Percentiles rank a stretch among this genome's conserved stretches.
Evolutionary conservation across 371 early-diverging fungal species (phyloP).

Genomic region (Phascolomyces articulosus): DNA sequence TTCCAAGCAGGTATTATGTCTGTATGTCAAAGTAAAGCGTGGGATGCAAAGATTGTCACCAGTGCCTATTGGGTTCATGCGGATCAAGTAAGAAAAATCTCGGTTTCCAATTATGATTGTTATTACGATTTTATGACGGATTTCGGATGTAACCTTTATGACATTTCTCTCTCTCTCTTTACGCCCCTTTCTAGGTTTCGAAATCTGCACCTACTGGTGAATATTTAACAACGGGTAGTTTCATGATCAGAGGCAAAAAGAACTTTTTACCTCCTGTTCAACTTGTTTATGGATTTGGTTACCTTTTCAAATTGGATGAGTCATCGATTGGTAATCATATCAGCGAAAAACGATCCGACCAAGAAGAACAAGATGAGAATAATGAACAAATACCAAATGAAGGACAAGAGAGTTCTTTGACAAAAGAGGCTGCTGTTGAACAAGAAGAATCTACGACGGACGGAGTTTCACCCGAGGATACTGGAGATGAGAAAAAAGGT

Average conservation of each 20-base stretch:
- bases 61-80: constrained; percentile 97
- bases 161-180: no score
- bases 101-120: no score
- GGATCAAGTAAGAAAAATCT: constrained; percentile 64
- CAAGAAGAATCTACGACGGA: no score
- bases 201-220: constrained; percentile 98
- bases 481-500: neutral
- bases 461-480: no score
- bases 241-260: constrained; percentile 98
- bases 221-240: constrained; percentile 93
- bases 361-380: constrained; percentile 12
- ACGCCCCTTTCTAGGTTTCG: constrained; percentile 57
- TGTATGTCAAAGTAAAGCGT: constrained; percentile 95
- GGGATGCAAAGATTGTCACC: constrained; percentile 97
- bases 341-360: constrained; percentile 40
- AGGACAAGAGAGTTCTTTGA: no score
- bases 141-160: neutral
- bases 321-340: constrained; percentile 75
- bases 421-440: no score
- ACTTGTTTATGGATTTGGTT: constrained; percentile 96
- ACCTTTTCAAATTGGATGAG: constrained; percentile 90
- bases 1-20: constrained; percentile 97
- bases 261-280: constrained; percentile 94
- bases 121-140: no score
- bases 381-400: neutral